phyloP scores from a whole-genome alignment of 208 protist genomes.

The Phytomonas francai region DNA sequence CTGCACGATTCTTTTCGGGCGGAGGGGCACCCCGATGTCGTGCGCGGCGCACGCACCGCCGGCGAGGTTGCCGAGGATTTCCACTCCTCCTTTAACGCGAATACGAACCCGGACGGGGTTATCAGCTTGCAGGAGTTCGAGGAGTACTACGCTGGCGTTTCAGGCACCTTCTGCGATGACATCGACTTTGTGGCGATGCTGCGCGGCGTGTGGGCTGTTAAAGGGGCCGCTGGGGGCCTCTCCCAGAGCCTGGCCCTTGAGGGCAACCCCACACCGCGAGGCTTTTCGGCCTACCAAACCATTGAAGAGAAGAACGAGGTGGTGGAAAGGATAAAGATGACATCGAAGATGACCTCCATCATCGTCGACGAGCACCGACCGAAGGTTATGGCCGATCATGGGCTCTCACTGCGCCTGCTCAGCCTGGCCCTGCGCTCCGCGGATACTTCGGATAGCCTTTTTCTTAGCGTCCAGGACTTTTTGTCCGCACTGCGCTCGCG shows the following conservation, averaged over 20 bases:
- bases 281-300: slow-evolving; percentile 38
- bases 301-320: slow-evolving; percentile 37
- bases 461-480: slow-evolving; percentile 42
- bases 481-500: slow-evolving; percentile 33
- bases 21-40: slow-evolving; percentile 51
- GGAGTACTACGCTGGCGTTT: slow-evolving; percentile 76
- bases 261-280: slow-evolving; percentile 11
- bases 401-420: slow-evolving; percentile 24
- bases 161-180: slow-evolving; percentile 40
- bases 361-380: slow-evolving; percentile 38
- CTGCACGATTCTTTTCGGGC: slow-evolving; percentile 38
- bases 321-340: slow-evolving; percentile 21
- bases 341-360: slow-evolving; percentile 26
- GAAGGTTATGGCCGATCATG: slow-evolving; percentile 20
- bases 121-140: slow-evolving; percentile 77
- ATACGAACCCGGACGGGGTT: slow-evolving; percentile 72
- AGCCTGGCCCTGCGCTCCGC: slow-evolving; percentile 29
- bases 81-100: slow-evolving; percentile 50
- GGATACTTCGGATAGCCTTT: slow-evolving; percentile 24
- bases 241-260: slow-evolving; percentile 14
- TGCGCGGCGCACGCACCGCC: slow-evolving; percentile 24
- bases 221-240: slow-evolving; percentile 18
- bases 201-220: slow-evolving; percentile 52
- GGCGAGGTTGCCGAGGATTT: slow-evolving; percentile 49
- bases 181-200: slow-evolving; percentile 46